A percentile compares a stretch with the other conserved stretches of the same genome.
phyloP scores from a whole-genome alignment of 108 stramenopile genomes.

The Fragilariopsis cylindrus region DNA sequence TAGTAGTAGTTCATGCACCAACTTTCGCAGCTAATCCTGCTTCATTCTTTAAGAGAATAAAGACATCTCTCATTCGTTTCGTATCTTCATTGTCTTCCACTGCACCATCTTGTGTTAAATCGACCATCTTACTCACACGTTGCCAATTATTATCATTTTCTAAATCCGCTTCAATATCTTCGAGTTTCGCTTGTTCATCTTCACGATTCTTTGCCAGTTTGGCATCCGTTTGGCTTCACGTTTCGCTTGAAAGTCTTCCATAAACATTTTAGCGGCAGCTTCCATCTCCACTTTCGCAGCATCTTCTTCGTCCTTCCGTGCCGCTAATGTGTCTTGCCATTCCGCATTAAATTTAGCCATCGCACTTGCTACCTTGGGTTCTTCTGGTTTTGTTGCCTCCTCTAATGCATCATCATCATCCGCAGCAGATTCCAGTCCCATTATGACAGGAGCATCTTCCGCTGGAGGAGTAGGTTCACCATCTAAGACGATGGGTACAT shows the following conservation, averaged over 20 bases:
- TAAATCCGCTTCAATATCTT: constrained; percentile 92
- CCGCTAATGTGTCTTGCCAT: constrained; percentile 73
- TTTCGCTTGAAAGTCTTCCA: constrained; percentile 68
- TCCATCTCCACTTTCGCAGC: constrained; percentile 67
- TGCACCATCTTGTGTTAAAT: constrained; percentile 72
- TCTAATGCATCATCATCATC: constrained; percentile 6
- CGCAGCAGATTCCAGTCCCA: constrained; percentile 17
- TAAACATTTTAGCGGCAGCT: constrained; percentile 55
- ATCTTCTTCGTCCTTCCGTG: constrained; percentile 84
- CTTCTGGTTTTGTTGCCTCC: too few relatives aligned
- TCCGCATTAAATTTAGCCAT: constrained; percentile 86
- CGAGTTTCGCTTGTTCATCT: constrained; percentile 90
- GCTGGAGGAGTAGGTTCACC: constrained; percentile 20
- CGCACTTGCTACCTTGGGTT: constrained; percentile 38
- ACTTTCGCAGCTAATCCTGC: constrained; percentile 61
- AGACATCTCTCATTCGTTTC: constrained; percentile 80
- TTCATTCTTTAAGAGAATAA: constrained; percentile 89
- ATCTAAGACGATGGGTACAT: constrained; percentile 26
- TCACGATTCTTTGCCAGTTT: constrained; percentile 84
- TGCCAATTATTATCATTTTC: constrained; percentile 92
- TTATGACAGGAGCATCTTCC: not conserved
- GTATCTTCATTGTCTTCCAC: constrained; percentile 56
- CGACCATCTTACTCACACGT: constrained; percentile 86
- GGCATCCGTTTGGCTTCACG: constrained; percentile 69
- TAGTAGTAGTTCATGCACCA: constrained; percentile 30